phyloP scores from a whole-genome alignment of 2,329 filamentous ascomycete genomes.

The Lasiodiplodia sp. region DNA sequence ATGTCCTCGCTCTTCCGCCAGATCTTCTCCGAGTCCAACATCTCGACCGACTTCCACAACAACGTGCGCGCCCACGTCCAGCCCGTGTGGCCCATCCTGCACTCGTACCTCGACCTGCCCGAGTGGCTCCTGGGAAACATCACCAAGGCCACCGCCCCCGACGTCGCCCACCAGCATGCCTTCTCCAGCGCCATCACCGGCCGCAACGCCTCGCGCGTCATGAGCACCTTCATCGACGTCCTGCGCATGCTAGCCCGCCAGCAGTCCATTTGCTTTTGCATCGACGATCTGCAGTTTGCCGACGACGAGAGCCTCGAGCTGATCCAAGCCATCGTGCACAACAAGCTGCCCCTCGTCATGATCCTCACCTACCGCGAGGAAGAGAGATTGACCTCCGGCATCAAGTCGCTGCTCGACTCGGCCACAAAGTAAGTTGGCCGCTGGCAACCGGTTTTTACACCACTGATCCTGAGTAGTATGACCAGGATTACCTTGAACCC shows the following conservation, averaged over 20 bases:
- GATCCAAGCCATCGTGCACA: constrained; percentile 78
- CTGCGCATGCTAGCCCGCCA: constrained; percentile 80
- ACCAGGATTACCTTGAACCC: constrained; percentile 70
- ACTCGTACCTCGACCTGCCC: constrained; percentile 66
- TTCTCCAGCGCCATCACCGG: constrained; percentile 9
- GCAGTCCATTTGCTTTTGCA: constrained; percentile 85
- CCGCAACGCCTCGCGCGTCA: constrained; percentile 62
- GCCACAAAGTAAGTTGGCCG: constrained; percentile 39
- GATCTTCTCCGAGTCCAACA: constrained; percentile 70
- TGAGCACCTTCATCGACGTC: constrained; percentile 89
- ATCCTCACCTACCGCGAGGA: constrained; percentile 70
- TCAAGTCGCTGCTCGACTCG: constrained; percentile 44
- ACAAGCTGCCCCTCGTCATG: constrained; percentile 81
- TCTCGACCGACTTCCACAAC: constrained; percentile 67
- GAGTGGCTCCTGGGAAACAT: constrained; percentile 65
- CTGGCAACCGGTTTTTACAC: background rate
- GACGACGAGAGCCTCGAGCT: constrained; percentile 87
- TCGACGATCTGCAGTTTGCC: constrained; percentile 91
- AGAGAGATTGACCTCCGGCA: constrained; percentile 46
- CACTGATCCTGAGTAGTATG: constrained; percentile 15
- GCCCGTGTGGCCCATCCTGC: constrained; percentile 65
- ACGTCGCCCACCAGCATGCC: constrained; percentile 36
- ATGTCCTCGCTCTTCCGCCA: constrained; percentile 68
- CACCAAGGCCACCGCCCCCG: constrained; percentile 36
- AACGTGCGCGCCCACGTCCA: constrained; percentile 62